phyloP scores from a whole-genome alignment of 2,329 filamentous ascomycete genomes.

The Aureobasidium musti region DNA sequence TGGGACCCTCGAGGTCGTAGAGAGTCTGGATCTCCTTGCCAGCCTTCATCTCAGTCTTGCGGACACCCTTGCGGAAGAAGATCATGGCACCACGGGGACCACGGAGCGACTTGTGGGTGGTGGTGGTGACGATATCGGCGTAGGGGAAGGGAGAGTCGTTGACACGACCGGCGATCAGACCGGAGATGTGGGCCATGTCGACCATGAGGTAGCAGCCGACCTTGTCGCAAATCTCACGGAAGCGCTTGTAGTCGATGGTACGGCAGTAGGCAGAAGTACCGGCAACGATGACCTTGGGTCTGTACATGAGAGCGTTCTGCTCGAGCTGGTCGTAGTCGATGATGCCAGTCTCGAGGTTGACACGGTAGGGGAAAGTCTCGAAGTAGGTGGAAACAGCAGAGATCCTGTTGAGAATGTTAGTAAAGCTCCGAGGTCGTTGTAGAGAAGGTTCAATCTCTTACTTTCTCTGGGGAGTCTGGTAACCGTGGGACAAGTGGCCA shows the following conservation, averaged over 20 bases:
- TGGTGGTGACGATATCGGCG: conserved; percentile 95
- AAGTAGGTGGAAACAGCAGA: conserved; percentile 99
- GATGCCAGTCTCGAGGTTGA: conserved; percentile 84
- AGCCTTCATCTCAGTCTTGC: conserved; percentile 78
- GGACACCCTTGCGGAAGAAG: conserved; percentile 93
- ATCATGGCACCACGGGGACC: conserved; percentile 96
- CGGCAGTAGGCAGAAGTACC: conserved; percentile 96
- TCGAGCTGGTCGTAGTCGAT: conserved; percentile 96
- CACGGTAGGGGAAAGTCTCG: conserved; percentile 92
- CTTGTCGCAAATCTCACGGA: conserved; percentile 89
- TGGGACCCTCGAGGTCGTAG: conserved; percentile 89
- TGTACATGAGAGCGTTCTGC: conserved; percentile 81
- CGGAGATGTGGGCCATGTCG: conserved; percentile 98
- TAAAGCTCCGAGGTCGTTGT: not conserved
- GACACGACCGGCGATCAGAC: conserved; percentile 87
- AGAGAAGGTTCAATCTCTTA: not conserved
- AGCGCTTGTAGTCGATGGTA: conserved; percentile 89
- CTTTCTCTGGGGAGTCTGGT: conserved; percentile 93
- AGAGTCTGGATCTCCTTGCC: conserved; percentile 69
- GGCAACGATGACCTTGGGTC: conserved; percentile 93
- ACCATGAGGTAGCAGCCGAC: conserved; percentile 88
- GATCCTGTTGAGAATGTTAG: conserved; percentile 54
- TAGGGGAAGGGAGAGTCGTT: conserved; percentile 85
- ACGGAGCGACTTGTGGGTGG: conserved; percentile 95
- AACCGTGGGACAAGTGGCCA: conserved; percentile 93